phyloP scores from a whole-genome alignment of 2,329 filamentous ascomycete genomes.

The Botryotinia calthae region DNA sequence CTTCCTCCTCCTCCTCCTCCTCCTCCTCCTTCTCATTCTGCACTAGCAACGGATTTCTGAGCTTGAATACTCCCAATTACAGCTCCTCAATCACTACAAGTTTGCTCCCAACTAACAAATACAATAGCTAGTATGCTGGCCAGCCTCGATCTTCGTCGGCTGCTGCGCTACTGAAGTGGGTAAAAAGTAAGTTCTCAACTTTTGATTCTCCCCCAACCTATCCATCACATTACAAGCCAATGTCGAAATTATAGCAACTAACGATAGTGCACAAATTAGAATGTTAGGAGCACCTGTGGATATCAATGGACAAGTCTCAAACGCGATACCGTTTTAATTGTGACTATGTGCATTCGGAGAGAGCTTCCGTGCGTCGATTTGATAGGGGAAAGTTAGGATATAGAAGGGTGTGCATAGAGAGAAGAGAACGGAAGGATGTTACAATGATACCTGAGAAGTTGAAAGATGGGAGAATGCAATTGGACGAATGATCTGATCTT shows the following conservation, averaged over 20 bases:
- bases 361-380: constrained; percentile 40
- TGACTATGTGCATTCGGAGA: constrained; percentile 26
- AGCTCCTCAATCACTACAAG: neutral
- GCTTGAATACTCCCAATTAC: neutral
- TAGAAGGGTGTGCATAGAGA: neutral
- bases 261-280: constrained; percentile 37
- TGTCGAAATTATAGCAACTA: neutral
- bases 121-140: constrained; percentile 52
- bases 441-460: neutral
- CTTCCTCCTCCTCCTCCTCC: neutral
- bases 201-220: neutral
- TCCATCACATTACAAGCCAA: neutral
- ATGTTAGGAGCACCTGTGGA: constrained; percentile 52
- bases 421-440: neutral
- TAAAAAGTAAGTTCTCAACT: constrained; percentile 45
- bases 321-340: constrained; percentile 48
- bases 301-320: constrained; percentile 48
- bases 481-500: neutral
- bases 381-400: neutral
- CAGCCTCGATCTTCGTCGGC: constrained; percentile 54
- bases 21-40: neutral
- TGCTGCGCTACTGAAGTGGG: constrained; percentile 54
- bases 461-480: neutral
- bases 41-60: neutral
- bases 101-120: neutral